These are phyloP conservation scores for Eimeria zaria DNA, from an alignment of 169 alveolate species.

Conservation along the genomic window DNA sequence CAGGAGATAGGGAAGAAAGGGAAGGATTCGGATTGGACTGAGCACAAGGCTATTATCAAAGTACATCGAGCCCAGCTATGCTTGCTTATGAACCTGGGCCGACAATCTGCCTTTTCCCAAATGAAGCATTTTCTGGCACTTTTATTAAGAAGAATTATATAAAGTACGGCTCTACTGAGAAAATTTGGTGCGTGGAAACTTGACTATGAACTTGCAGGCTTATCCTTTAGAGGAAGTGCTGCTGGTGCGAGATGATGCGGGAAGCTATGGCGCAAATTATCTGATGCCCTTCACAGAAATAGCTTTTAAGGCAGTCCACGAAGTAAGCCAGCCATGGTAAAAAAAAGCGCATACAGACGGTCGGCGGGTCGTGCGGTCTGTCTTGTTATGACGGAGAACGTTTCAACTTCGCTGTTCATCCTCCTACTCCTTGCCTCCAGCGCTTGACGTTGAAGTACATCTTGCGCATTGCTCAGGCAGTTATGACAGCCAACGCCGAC, in stretches of 20 bases:
- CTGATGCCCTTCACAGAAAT: conserved; percentile 68
- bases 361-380: background rate
- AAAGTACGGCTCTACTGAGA: too few relatives aligned
- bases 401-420: background rate
- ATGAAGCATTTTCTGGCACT: background rate
- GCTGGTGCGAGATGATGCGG: conserved; percentile 60
- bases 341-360: background rate
- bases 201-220: conserved; percentile 40
- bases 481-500: conserved; percentile 19
- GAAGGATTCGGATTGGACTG: conserved; percentile 83
- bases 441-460: background rate
- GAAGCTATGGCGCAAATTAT: conserved; percentile 43
- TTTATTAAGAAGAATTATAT: background rate
- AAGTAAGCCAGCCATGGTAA: background rate
- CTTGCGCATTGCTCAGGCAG: conserved; percentile 19
- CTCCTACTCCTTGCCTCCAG: background rate
- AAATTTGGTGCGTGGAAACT: background rate
- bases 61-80: background rate
- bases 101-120: background rate
- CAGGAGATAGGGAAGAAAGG: conserved; percentile 71
- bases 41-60: conserved; percentile 73
- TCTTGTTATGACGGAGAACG: background rate
- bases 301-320: conserved; percentile 55
- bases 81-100: background rate
- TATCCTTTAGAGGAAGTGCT: conserved; percentile 65